Evolutionary conservation across 768 basidiomycete genomes (phyloP), one percentile per base, ranked within the genome.

Genomic region (Tephrocybe sp.): DNA sequence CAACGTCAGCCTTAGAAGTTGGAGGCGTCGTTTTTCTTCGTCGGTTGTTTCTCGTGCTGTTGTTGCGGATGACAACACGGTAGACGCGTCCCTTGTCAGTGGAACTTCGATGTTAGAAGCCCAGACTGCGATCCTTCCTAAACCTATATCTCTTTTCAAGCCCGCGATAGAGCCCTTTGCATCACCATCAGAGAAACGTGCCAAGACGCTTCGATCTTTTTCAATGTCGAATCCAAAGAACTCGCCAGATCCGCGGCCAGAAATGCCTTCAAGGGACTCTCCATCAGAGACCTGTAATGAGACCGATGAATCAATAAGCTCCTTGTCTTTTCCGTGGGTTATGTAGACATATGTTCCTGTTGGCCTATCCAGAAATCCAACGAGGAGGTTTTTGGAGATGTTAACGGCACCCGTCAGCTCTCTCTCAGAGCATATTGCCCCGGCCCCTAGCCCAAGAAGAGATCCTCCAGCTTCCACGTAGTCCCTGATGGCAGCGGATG

Each of bases 381-480:
- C 65, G 6, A 64, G 65, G 33, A 68, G 53, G 44, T 68, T 62
- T 11, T 54, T 60, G 6, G 62, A 60, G 33, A 59, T 54, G 42
- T 50, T 57, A 48, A 60, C 45, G 6, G 53, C 53, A 14, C 52
- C 55, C 1, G 41, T 48, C 11, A 48, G 68, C 60, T 43, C 70
- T 20, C 73, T 65, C 12, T 62, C 26, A 3, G 68, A 63, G 36
- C 73, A 71, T 0, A 76, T 77, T 48, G 80, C 80, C 43, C 79
- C 85, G 1, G 77, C 76, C 1, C 82, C 80, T 4, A 93, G 71
- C 2, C 82, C 84, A 3, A 94, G 69, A 56, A 86, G 79, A n/a
- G 70, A 70, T 2, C 94, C 93, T 0, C 93, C 93, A 6, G 68
- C 57, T 34, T 81, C 73, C 6, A 88, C 79, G 56, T 81, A 96